Evolutionary conservation across 2,329 filamentous ascomycete species (phyloP), one percentile per base, ranked within the genome.

Genomic region (Fusarium zealandicum): DNA sequence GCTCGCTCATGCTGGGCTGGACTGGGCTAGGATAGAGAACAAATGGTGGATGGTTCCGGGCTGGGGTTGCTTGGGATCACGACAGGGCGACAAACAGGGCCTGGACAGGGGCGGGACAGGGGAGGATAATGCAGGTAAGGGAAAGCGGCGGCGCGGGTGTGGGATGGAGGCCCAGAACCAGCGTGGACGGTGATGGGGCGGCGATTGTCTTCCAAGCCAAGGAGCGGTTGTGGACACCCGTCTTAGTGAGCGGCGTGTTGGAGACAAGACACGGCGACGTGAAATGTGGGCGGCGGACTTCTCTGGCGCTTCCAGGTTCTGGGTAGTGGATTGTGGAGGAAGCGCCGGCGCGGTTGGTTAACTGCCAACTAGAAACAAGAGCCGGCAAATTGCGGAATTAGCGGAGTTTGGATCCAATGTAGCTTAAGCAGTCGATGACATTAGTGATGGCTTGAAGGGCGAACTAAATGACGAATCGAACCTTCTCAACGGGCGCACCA

Each of bases 21-120:
- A 35, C 44, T 54, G 39, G 51, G 20, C 48, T 51, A 27, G 52
- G 52, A 39, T 41, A 40, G 38, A 44, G 54, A 65, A 45, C 53
- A 64, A 53, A 61, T 59, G 55, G 63, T 59, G 63, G 64, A 65
- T 59, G 59, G 54, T 57, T 67, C 55, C n/a, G 61, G 47, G 59
- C 64, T 66, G 63, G 61, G 61, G 59, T 53, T 65, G 48, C 61
- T 58, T 65, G 64, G 64, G 61, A 67, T 67, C 54, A 67, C 63
- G 57, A 57, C 65, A 67, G 64, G 64, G 52, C 57, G 44, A 63
- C 47, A 50, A 45, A 22, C 55, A 57, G 59, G 60, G 56, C 56
- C 40, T 25, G 31, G 53, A 54, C 60, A 61, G 60, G 60, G 60
- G 58, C 49, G 35, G 41, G 47, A 49, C 65, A 67, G 63, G 63